These are phyloP conservation scores for Picochlorum sp. DNA, from an alignment of 139 green algal genomes.

Conservation along the genomic window DNA sequence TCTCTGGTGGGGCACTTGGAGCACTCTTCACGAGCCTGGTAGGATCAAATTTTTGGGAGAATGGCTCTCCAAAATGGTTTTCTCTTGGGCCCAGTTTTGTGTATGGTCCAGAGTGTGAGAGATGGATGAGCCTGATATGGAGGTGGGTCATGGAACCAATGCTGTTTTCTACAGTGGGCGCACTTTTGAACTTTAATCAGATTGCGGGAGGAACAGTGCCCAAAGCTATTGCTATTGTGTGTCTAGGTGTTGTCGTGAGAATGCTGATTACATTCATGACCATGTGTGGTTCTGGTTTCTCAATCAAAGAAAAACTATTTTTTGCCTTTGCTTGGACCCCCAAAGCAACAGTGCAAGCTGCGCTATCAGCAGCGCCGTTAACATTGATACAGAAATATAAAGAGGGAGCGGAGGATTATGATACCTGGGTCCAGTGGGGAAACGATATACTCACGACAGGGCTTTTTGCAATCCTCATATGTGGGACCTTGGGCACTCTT, in stretches of 20 bases:
- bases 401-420: not conserved
- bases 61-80: conserved; percentile 31
- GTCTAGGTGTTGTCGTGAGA: conserved; percentile 41
- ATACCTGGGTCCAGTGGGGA: conserved; percentile 32
- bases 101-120: conserved; percentile 33
- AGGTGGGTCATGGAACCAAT: conserved; percentile 52
- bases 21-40: conserved; percentile 50
- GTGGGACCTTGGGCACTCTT: conserved; percentile 46
- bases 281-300: conserved; percentile 44
- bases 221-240: conserved; percentile 48
- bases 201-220: conserved; percentile 39
- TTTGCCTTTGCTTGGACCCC: conserved; percentile 69
- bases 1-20: conserved; percentile 58
- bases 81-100: conserved; percentile 22
- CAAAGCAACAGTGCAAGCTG: conserved; percentile 81
- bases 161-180: conserved; percentile 75
- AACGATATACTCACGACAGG: conserved; percentile 43
- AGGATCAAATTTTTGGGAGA: conserved; percentile 45
- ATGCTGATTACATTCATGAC: conserved; percentile 39
- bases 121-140: conserved; percentile 32
- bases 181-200: conserved; percentile 45
- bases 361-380: conserved; percentile 36
- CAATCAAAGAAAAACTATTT: conserved; percentile 57
- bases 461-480: conserved; percentile 56
- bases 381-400: conserved; percentile 36